Evolutionary conservation across 352 stramenopile genomes (phyloP), one percentile per base, ranked within the genome.

Genomic region (Phytophthora pini): DNA sequence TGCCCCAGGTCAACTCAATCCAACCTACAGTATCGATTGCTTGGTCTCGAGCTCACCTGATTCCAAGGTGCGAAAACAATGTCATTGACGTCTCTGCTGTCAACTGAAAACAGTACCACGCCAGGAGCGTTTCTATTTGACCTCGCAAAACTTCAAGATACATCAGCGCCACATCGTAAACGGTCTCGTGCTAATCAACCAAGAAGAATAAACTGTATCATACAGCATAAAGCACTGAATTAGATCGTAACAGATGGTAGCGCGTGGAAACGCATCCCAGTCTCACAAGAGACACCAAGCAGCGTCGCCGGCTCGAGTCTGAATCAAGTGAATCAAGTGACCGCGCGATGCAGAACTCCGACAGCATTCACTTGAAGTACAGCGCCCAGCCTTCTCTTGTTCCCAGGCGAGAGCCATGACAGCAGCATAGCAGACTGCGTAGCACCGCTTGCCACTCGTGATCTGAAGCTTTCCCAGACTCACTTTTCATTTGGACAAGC

Each of bases 401-500:
- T 20, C 38, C 31, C 9, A 12, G 31, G 12, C 31, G 9, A 36
- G 31, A 43, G 38, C n/a, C 38, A 43, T 22, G 38, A 22, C 38
- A 43, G 38, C 15, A 43, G 38, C 15, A 13, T 8, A 4, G 38
- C 38, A 43, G 15, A 22, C 38, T 4, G 13, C 2, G 38, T 43
- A n/a, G 38, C 38, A 43, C 38, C n/a, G 13, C 38, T 43, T 20
- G n/a, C 38, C 13, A 22, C 12, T 22, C 38, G 11, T 20, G 36
- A 20, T n/a, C 26, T 20, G 32, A 17, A 56, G 49, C 36, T 45
- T 34, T 24, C 7, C 9, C 32, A 38, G 9, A 2, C 29, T 44
- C 61, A 69, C 47, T 69, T 69, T 45, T 40, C 39, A 64, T 59
- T 59, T 53, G 27, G 41, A 63, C 61, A 69, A 64, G 54, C 61